Conservation (phyloP, 371 early-diverging fungal species). For the Apophysomyces sp. region DNA sequence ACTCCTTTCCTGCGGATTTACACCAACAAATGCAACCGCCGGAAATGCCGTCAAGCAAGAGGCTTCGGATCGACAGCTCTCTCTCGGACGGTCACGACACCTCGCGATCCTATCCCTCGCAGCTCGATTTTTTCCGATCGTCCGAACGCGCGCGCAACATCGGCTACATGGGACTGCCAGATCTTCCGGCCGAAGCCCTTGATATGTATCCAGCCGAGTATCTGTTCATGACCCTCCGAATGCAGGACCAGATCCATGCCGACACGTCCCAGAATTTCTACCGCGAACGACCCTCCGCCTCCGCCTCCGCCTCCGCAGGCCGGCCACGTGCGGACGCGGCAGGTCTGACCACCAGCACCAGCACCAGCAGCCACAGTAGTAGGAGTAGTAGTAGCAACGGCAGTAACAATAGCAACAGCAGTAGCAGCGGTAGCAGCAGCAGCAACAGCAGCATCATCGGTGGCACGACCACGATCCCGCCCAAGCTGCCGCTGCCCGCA, state of each 20-base stretch:
- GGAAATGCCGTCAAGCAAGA: background rate
- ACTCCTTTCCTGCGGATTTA: background rate
- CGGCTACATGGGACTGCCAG: conserved; percentile 1
- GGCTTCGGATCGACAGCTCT: background rate
- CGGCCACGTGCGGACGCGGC: too few species aligned
- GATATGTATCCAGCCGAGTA: conserved; percentile 1
- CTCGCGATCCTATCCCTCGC: background rate
- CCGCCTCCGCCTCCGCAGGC: too few species aligned
- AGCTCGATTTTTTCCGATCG: background rate
- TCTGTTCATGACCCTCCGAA: conserved; percentile 3
- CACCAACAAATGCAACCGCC: background rate
- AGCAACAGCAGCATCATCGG: conserved; percentile 4
- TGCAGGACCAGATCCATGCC: conserved; percentile 1
- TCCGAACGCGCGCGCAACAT: background rate
- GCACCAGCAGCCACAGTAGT: background rate
- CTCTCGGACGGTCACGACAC: background rate
- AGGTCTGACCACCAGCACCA: background rate
- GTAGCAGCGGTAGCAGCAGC: conserved; percentile 2
- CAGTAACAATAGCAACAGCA: conserved; percentile 5
- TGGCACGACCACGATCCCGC: background rate
- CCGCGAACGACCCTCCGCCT: background rate
- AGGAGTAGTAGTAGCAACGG: background rate
- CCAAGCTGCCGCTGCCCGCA: conserved; percentile 15
- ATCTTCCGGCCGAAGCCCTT: background rate
- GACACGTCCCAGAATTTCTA: background rate